Evolutionary conservation across 768 basidiomycete species (phyloP), one percentile per base, ranked within the genome.

Genomic region (Dioszegia crocea): DNA sequence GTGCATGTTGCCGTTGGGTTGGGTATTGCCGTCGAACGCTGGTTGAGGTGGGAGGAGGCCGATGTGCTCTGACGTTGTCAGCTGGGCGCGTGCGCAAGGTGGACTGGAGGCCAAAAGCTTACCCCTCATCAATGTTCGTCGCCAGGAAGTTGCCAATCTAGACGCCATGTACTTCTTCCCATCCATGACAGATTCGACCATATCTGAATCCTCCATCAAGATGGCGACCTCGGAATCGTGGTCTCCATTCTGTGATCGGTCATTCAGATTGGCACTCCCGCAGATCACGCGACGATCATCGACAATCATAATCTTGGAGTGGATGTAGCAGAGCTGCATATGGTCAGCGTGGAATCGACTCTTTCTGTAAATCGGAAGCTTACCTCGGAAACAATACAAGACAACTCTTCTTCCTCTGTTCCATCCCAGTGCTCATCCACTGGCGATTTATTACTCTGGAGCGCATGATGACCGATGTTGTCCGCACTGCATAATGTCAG

Each of bases 191-290:
- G 85, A 83, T 26, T 82, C 80, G 39, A 99, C 80, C 79, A 84
- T 80, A 49, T 94, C 89, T 0, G 82, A 78, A 68, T 99, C 94
- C 76, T 98, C 93, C 29, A 96, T 86, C 19, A 97, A 85, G 8
- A 96, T 78, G 6, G 88, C 89, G 63, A 97, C 94, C 78, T 98
- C 96, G 1, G 91, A 94, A 76, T 94, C 91, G 31, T 90, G 91
- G 64, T 94, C 88, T 24, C 93, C 93, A 12, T 39, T 41, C 48
- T 75, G 76, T 45, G 65, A 67, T 41, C 76, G 59, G 51, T 77
- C 76, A 46, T 75, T 77, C 39, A 77, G 56, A 74, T 97, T 98
- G 16, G 94, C 92, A 40, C 89, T 91, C 31, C 94, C 93, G 82
- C 92, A 88, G 64, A 98, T 90, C 44, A 96, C 91, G 33, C 86